Base-by-base conservation (phyloP, 1,284 basidiomycete genomes). In the Puccinia polysora region DNA sequence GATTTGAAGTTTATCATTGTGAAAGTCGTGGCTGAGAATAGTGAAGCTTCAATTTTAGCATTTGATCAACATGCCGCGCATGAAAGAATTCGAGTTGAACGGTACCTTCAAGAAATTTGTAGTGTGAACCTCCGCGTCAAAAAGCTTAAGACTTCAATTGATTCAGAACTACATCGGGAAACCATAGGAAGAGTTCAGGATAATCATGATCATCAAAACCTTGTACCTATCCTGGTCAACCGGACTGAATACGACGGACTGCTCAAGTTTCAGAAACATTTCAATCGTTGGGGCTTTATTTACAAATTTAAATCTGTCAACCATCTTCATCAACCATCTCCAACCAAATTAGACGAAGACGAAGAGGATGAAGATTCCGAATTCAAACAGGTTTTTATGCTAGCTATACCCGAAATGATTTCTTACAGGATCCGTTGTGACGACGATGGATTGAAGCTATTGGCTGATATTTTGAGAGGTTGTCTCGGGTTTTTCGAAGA, bases 11-110 rank as follows among this genome's bases (percentile, higher is more conserved):
- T 92, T 79, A 91, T 90, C 80, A 77, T 87, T 28, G 58, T 80
- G 6, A 67, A 63, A 14, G 85, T 72, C 73, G 40, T 55, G 50
- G 8, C 76, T 73, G 50, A 78, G 75, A 34, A 23, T 20, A 25
- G 43, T 4, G 56, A 59, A 7, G 56, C 36, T 20, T 73, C 79
- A 20, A 75, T 97, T 36, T 83, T 93, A 30, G 83, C 96, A 71
- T 84, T 97, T 53, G 94, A 97, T 81, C 94, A 97, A 80, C 94
- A 97, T 78, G 94, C 94, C 4, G 94, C 92, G 7, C 91, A 96
- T 78, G 94, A 97, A 81, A 86, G 94, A 8, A 82, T 94, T 34
- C 86, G 91, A 25, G 89, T 96, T 58, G 94, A 97, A 80, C 81
- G 82, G n/a, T 88, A 90, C 78, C 82, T 94, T 70, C 83, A 83